Evolutionary conservation across 164 flowering plant genomes (phyloP).

Genomic region (Malania oleifera): DNA sequence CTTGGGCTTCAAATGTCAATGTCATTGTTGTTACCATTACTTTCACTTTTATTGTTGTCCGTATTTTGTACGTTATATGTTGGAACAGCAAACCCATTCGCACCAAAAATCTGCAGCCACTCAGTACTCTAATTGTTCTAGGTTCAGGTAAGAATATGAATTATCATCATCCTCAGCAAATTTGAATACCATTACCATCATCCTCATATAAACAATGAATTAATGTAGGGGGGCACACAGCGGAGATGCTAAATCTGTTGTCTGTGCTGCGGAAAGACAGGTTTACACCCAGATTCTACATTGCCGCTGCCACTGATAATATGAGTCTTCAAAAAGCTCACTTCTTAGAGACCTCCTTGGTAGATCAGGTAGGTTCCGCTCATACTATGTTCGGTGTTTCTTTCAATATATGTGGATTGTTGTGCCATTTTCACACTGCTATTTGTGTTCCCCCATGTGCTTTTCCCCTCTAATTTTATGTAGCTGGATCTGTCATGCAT

Average conservation of each 20-base stretch:
- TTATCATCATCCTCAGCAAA: background rate
- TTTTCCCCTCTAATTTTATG: too few relatives aligned
- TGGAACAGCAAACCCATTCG: slow-evolving; percentile 40
- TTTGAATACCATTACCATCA: slow-evolving; percentile 2
- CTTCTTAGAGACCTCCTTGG: slow-evolving; percentile 48
- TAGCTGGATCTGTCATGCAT: too few relatives aligned
- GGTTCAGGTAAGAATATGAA: slow-evolving; percentile 59
- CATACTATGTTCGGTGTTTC: background rate
- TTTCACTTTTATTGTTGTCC: slow-evolving; percentile 27
- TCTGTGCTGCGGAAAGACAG: slow-evolving; percentile 53
- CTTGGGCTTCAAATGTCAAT: too few relatives aligned
- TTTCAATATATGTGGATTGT: background rate
- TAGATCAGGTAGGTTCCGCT: slow-evolving; percentile 35
- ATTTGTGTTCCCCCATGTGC: background rate
- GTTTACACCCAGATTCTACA: slow-evolving; percentile 63
- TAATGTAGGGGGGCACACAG: slow-evolving; percentile 86
- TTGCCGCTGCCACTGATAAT: slow-evolving; percentile 87
- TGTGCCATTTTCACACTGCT: background rate
- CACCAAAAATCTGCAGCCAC: slow-evolving; percentile 17
- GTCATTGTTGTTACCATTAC: slow-evolving; percentile 8
- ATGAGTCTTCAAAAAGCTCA: slow-evolving; percentile 94
- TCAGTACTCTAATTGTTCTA: slow-evolving; percentile 65
- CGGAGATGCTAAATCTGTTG: slow-evolving; percentile 91
- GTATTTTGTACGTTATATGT: slow-evolving; percentile 41
- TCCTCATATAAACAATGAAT: slow-evolving; percentile 2